phyloP scores from a whole-genome alignment of 805 yeast genomes.

The Candida insectalens region DNA sequence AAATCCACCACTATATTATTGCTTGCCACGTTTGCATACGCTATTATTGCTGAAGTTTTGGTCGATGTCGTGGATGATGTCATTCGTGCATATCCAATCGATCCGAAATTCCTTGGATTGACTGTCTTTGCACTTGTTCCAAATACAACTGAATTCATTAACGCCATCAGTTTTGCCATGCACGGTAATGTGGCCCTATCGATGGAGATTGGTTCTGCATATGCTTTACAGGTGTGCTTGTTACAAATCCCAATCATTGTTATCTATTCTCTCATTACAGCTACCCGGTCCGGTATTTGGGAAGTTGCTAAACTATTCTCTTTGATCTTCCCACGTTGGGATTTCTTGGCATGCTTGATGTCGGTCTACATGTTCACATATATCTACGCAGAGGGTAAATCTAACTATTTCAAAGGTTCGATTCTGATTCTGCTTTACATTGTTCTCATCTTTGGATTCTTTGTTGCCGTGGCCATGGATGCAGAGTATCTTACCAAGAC shows the following conservation, averaged over 20 bases:
- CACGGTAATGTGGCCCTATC: slow-evolving; percentile 93
- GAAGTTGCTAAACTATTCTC: slow-evolving; percentile 49
- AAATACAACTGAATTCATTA: slow-evolving; percentile 91
- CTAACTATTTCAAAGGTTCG: slow-evolving; percentile 92
- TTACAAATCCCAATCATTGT: slow-evolving; percentile 90
- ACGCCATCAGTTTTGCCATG: slow-evolving; percentile 94
- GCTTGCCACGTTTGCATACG: slow-evolving; percentile 79
- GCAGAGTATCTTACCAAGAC: too few relatives aligned
- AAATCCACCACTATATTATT: slow-evolving; percentile 78
- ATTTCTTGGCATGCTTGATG: slow-evolving; percentile 71
- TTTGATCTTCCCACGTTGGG: slow-evolving; percentile 92
- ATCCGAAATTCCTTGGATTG: slow-evolving; percentile 85
- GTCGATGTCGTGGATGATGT: slow-evolving; percentile 92
- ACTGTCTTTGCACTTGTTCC: slow-evolving; percentile 96
- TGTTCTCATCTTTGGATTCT: slow-evolving; percentile 74
- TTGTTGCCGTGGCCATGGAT: slow-evolving; percentile 41
- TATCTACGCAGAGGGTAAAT: slow-evolving; percentile 92
- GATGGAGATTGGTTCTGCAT: slow-evolving; percentile 97
- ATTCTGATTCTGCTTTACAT: slow-evolving; percentile 71
- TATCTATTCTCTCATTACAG: slow-evolving; percentile 50
- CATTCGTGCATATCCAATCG: slow-evolving; percentile 63
- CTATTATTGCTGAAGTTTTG: slow-evolving; percentile 87
- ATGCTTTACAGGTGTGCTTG: slow-evolving; percentile 90
- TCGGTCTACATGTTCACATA: slow-evolving; percentile 87
- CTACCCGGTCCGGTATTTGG: slow-evolving; percentile 21